Evolutionary conservation across 768 basidiomycete species (phyloP).

Genomic region (Termitomyces bulborhizus): DNA sequence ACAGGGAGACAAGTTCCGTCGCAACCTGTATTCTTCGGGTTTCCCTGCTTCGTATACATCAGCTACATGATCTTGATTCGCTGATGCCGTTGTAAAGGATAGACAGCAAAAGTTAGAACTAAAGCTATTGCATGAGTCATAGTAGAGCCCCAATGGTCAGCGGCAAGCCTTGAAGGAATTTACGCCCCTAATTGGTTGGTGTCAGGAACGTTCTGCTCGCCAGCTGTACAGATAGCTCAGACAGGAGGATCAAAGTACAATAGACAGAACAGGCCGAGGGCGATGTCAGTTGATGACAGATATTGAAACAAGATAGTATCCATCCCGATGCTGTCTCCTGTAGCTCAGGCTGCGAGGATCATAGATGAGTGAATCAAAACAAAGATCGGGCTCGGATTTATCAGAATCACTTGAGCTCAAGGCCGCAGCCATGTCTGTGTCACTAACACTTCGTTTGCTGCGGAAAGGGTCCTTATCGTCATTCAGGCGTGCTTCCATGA

Average conservation of each 20-base stretch:
- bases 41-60: not conserved
- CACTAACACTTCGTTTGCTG: slow-evolving; percentile 7
- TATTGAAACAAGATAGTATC: not conserved
- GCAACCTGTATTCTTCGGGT: not conserved
- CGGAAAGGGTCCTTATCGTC: not conserved
- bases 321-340: too few relatives aligned
- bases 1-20: slow-evolving; percentile 7
- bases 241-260: not conserved
- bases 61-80: not conserved
- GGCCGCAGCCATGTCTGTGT: slow-evolving; percentile 3
- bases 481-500: not conserved
- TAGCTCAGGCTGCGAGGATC: too few relatives aligned
- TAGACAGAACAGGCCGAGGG: too few relatives aligned
- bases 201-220: too few relatives aligned
- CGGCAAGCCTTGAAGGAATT: not conserved
- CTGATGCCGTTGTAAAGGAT: not conserved
- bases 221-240: not conserved
- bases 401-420: not conserved
- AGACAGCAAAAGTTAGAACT: not conserved
- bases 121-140: not conserved
- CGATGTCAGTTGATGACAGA: not conserved
- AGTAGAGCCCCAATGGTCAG: not conserved
- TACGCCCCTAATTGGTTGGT: not conserved
- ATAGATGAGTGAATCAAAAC: not conserved
- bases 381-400: not conserved